Evolutionary conservation across 2,329 filamentous ascomycete genomes (phyloP), one percentile per base, ranked within the genome.

Genomic region (Pyrenophora seminiperda): DNA sequence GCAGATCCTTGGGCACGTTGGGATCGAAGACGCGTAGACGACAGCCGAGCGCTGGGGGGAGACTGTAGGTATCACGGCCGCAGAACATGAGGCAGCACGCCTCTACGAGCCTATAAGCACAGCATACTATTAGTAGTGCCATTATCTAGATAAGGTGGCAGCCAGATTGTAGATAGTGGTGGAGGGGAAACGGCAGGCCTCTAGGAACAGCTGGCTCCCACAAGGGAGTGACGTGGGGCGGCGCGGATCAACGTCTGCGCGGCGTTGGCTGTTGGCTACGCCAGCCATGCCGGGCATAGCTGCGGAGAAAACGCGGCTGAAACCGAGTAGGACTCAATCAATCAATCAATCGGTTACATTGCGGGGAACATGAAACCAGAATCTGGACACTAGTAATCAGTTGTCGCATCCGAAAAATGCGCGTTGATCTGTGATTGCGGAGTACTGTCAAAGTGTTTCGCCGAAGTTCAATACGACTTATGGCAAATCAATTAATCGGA

Each of bases 1-100:
- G 56, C 49, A 59, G 57, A 62, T 61, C 53, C 50, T 62, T 60
- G 32, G 57, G 55, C 47, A 47, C 15, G 22, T 47, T 11, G 44
- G 37, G 44, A 41, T 47, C 30, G 19, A 32, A 56, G 22, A 33
- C 11, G 32, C 3, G 47, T 47, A 51, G 20, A 58, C 37, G 24
- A 51, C 24, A 32, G 44, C 50, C 24, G 29, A 60, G 44, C 41
- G 32, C 39, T 53, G 30, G 54, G 49, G 49, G 42, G 49, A 54
- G 51, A 60, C 49, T 53, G 41, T 39, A 56, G 53, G 37, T 53
- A 54, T 41, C 13, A 41, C 44, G 42, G 52, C 18, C 32, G 52
- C 47, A 36, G 50, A 10, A 48, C 2, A 59, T 15, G 24, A 52
- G 50, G 58, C 48, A 55, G 33, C 22, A 39, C 32, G 50, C 53